Evolutionary conservation across 768 basidiomycete species (phyloP), one percentile per base, ranked within the genome.

Genomic region (Pulveroboletus sp.): DNA sequence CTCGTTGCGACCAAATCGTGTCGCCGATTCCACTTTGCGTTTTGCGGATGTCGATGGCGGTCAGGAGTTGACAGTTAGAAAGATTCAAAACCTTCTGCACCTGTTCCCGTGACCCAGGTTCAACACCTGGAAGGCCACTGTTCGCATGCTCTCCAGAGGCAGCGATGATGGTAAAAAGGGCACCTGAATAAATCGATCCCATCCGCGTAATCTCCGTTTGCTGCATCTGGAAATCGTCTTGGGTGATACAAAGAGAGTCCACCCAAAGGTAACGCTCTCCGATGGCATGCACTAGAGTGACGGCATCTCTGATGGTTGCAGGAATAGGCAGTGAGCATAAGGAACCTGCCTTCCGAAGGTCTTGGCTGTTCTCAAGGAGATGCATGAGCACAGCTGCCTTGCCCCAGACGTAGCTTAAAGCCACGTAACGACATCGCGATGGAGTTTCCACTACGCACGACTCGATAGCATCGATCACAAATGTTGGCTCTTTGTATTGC

Each of bases 261-360:
- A 65, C 55, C 62, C 64, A 63, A 16, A 63, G 33, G 31, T 63
- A 66, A 16, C 55, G 55, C 36, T 59, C 51, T 34, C 60, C 54
- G 11, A 67, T 56, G 31, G 43, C 39, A 7, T 33, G 52, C 10
- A 55, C 50, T 10, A 67, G 41, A 5, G 52, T 49, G 2, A 63
- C 51, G 11, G 65, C 57, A 40, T 64, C 65, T 34, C 45, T 39
- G 24, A 64, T 61, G 4, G 62, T 64, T 17, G 49, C 21, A 6
- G 62, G 59, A 21, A 65, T 45, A 9, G 46, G 41, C n/a, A 47
- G 29, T 2, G 43, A 40, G 14, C 13, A 21, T 5, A 58, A 33
- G 16, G 46, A 50, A 39, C 12, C 13, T 5, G 21, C 14, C 19
- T 25, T 37, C 36, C 45, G 57, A 13, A 59, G 38, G 11, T 43